Percentiles rank a stretch among this genome's conserved stretches.
Conservation (phyloP, 805 yeast species). For the Starmerella khaoyaiensis region DNA sequence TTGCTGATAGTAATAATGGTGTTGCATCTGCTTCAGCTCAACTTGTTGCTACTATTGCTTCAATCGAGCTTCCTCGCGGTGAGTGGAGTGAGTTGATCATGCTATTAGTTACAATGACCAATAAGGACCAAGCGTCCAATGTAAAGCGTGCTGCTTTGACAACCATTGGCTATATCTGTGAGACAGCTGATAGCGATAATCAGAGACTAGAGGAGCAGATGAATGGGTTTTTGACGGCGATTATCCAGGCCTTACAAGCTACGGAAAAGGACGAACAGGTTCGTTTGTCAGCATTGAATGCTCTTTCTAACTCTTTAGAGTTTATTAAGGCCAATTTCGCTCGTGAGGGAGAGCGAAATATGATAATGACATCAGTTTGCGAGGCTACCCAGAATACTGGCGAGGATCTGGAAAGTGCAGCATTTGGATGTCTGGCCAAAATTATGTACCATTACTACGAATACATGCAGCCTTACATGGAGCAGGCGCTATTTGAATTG, state of each 20-base stretch:
- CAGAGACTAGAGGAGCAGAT: conserved; percentile 71
- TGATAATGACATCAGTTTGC: conserved; percentile 96
- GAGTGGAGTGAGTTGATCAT: conserved; percentile 85
- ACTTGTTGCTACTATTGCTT: conserved; percentile 93
- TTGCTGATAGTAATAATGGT: conserved; percentile 53
- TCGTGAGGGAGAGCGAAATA: conserved; percentile 88
- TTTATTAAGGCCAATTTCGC: conserved; percentile 82
- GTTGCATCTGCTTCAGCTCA: conserved; percentile 88
- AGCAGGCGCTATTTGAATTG: conserved; percentile 80
- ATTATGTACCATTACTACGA: conserved; percentile 82
- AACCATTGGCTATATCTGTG: conserved; percentile 93
- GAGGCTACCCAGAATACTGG: conserved; percentile 92
- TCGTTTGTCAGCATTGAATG: conserved; percentile 80
- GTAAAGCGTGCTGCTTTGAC: conserved; percentile 78
- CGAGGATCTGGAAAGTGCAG: conserved; percentile 76
- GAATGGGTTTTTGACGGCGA: conserved; percentile 85
- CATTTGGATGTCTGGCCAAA: conserved; percentile 87
- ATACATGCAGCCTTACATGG: conserved; percentile 92
- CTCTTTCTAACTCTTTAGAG: conserved; percentile 75
- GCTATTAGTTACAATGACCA: conserved; percentile 74
- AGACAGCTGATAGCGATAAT: conserved; percentile 73
- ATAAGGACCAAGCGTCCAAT: conserved; percentile 58
- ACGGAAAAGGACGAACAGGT: conserved; percentile 64
- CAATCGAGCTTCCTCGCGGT: conserved; percentile 73
- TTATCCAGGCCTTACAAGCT: conserved; percentile 89